A percentile compares a stretch with the other conserved stretches of the same genome.
phyloP scores from a whole-genome alignment of 352 stramenopile species.

The Phytophthora brassicae region DNA sequence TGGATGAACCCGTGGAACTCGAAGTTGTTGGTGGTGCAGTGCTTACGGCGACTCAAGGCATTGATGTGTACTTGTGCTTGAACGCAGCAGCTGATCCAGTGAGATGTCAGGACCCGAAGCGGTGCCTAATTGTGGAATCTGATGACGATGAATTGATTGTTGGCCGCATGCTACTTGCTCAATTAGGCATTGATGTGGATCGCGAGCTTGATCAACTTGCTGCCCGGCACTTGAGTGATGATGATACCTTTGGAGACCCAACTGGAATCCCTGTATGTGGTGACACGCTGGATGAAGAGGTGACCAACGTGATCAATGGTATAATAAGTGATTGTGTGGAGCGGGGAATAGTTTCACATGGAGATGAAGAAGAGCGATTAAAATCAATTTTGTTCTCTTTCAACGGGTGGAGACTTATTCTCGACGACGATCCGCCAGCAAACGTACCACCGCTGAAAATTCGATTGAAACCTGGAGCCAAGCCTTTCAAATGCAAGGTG shows the following conservation, averaged over 20 bases:
- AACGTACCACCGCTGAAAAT: slow-evolving; percentile 4
- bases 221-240: background rate
- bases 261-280: background rate
- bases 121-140: slow-evolving; percentile 7
- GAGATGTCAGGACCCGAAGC: slow-evolving; percentile 2
- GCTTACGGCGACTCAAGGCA: slow-evolving; percentile 1
- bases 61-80: slow-evolving; percentile 5
- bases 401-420: background rate
- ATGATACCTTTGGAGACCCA: background rate
- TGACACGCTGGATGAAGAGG: background rate
- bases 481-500: slow-evolving; percentile 9
- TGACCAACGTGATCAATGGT: background rate
- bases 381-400: background rate
- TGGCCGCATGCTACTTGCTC: background rate
- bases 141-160: slow-evolving; percentile 9
- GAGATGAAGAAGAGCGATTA: background rate
- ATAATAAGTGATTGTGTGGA: background rate
- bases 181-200: slow-evolving; percentile 13
- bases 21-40: background rate
- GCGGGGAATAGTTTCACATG: background rate
- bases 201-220: slow-evolving; percentile 3
- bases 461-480: background rate
- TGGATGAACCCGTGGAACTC: background rate
- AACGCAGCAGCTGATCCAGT: slow-evolving; percentile 12
- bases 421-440: slow-evolving; percentile 1